These are phyloP conservation scores for Pyricularia grisea DNA, from an alignment of 2,329 filamentous ascomycete species.

Conservation along the genomic window DNA sequence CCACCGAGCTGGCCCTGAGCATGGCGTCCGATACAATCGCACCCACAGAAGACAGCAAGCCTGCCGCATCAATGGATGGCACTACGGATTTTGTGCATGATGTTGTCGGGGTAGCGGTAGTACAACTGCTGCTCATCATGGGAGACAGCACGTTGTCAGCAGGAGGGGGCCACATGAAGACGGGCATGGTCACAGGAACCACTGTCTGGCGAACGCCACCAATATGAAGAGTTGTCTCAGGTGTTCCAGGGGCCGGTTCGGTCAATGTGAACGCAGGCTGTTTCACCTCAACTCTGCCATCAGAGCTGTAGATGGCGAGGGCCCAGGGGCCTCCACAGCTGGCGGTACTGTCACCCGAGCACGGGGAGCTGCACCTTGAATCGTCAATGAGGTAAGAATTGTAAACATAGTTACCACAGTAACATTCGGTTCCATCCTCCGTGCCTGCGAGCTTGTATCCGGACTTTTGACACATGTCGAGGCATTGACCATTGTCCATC, in stretches of 20 bases:
- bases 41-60: constrained; percentile 1
- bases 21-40: constrained; percentile 3
- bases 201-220: constrained; percentile 13
- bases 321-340: constrained; percentile 12
- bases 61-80: background rate
- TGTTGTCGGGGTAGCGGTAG: background rate
- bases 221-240: constrained; percentile 8
- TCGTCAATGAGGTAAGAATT: constrained; percentile 14
- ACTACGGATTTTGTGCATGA: background rate
- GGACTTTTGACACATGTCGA: constrained; percentile 9
- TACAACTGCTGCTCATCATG: background rate
- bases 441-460: constrained; percentile 12
- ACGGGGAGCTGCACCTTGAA: constrained; percentile 11
- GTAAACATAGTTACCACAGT: constrained; percentile 12
- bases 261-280: constrained; percentile 11
- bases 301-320: constrained; percentile 13
- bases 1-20: constrained; percentile 3
- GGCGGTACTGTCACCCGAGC: constrained; percentile 8
- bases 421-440: constrained; percentile 13
- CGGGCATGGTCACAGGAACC: constrained; percentile 10
- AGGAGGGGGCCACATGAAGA: constrained; percentile 11
- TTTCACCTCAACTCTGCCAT: constrained; percentile 10
- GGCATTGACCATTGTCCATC: constrained; percentile 13
- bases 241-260: constrained; percentile 9
- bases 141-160: background rate